Base-by-base conservation (phyloP, 768 basidiomycete genomes). In the Serpula lacrymans region DNA sequence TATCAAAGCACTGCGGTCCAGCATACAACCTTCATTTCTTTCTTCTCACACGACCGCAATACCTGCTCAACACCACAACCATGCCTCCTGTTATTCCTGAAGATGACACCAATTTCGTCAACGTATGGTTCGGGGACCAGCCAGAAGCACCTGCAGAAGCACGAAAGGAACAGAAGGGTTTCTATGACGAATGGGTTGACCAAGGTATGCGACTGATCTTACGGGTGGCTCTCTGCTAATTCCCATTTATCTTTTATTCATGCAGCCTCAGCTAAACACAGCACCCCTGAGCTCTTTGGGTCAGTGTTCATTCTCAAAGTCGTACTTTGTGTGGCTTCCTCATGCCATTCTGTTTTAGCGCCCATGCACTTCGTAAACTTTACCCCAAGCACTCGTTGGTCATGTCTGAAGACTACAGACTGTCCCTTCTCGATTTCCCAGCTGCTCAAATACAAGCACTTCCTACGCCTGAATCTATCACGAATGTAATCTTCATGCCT, bases 331-430 rank as follows among this genome's bases (percentile, higher is more conserved):
- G 35, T 40, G 34, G 50, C 43, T 33, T 43, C 32, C 42, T 30
- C 33, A n/a, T 27, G 17, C 28, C n/a, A 18, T 37, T 34, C 20
- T 23, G 12, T 22, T 5, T 32, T 36, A 60, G 62, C 61, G 73
- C 50, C 54, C 66, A 79, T 43, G 61, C 69, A 27, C 65, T 88
- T 27, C 74, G 70, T 26, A 72, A 67, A 49, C 42, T 82, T 12
- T 80, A 86, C 54, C 82, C 84, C 5, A 71, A 74, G 8, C 69
- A 83, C 50, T 78, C 80, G 20, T 50, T 86, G 20, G 70, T 84
- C 6, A 59, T 74, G 44, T 75, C 82, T 3, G 52, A 60, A 6
- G 77, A 80, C 42, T 59, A 45, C 37, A 54, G 63, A 21, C 53
- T 81, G 46, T 63, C 72, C 43, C 46, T 84, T 33, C 56, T 84